Conservation (phyloP, 2,329 filamentous ascomycete species). For the Cladosporium phlei region DNA sequence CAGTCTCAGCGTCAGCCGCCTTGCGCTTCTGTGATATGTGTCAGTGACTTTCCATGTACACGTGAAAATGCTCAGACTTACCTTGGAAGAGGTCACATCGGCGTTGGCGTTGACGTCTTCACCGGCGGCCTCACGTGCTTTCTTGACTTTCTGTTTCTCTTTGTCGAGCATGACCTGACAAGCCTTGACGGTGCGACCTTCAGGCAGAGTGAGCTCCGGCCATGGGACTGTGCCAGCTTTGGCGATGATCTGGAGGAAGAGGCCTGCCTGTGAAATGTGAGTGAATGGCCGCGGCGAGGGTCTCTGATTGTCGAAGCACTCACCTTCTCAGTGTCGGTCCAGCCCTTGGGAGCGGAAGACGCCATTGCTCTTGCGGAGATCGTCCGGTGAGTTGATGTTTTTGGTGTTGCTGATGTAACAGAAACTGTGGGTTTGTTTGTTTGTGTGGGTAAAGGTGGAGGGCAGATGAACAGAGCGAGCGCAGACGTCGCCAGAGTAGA, state of each 20-base stretch:
- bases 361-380: conserved; percentile 21
- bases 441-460: not conserved
- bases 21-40: conserved; percentile 21
- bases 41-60: not conserved
- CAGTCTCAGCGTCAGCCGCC: conserved; percentile 16
- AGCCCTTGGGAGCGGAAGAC: no score
- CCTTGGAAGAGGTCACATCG: conserved; percentile 1
- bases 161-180: conserved; percentile 29
- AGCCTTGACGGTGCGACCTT: conserved; percentile 29
- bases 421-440: no score
- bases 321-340: conserved; percentile 32
- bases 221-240: conserved; percentile 24
- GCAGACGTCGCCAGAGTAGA: no score
- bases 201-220: conserved; percentile 26
- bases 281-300: not conserved
- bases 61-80: not conserved
- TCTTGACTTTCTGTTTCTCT: conserved; percentile 28
- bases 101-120: not conserved
- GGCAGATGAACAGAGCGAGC: no score
- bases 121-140: conserved; percentile 15
- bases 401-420: not conserved
- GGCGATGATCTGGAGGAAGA: conserved; percentile 29
- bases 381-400: conserved; percentile 7
- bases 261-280: conserved; percentile 17
- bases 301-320: not conserved